phyloP scores from a whole-genome alignment of 768 basidiomycete genomes.

The Pulveroboletus sp. region DNA sequence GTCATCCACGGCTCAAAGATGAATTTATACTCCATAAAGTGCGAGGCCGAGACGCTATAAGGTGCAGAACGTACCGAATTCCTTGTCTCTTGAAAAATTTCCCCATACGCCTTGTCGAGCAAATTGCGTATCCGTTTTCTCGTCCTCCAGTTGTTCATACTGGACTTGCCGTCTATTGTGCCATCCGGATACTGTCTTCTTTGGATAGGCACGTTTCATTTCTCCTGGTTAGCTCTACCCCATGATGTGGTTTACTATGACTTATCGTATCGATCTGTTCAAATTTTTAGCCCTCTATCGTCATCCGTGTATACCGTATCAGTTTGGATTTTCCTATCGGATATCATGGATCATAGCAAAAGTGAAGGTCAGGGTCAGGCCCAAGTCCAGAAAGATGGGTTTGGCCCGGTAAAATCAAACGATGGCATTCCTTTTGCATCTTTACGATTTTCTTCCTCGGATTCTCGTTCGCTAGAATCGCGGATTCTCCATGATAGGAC shows the following conservation, averaged over 20 bases:
- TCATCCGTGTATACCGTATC: neutral
- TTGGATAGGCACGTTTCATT: neutral
- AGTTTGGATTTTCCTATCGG: neutral
- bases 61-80: too few species aligned
- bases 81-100: neutral
- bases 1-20: too few species aligned
- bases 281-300: neutral
- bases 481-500: constrained; percentile 13
- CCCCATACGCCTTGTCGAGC: neutral
- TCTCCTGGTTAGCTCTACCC: neutral
- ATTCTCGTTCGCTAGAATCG: neutral
- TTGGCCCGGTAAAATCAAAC: neutral
- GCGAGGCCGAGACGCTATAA: too few species aligned
- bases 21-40: too few species aligned
- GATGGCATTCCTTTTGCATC: neutral
- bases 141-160: neutral
- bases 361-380: neutral
- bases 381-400: neutral
- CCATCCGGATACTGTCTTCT: neutral
- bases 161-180: neutral
- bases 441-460: neutral
- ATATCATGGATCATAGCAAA: constrained; percentile 1
- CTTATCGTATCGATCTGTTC: neutral
- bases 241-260: neutral
- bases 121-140: neutral